phyloP scores from a whole-genome alignment of 345 rosid genomes.

The Arabidopsis arenosa region DNA sequence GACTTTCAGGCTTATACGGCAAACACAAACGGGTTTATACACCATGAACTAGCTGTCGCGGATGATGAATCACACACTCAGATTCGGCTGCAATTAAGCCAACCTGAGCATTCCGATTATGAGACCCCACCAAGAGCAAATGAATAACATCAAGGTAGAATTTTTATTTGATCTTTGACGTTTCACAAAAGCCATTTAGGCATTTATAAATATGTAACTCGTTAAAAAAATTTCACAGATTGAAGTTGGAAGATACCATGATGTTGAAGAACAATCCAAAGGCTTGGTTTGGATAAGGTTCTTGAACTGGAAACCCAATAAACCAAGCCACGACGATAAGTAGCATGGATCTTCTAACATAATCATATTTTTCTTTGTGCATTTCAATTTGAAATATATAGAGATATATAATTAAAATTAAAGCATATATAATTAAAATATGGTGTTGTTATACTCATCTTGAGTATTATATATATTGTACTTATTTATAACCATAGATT shows the following conservation, averaged over 20 bases:
- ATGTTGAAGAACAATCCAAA: constrained; percentile 34
- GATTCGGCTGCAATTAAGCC: constrained; percentile 61
- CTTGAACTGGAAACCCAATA: constrained; percentile 19
- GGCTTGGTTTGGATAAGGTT: constrained; percentile 33
- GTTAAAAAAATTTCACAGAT: constrained; percentile 17
- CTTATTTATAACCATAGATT: neutral
- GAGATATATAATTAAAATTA: constrained; percentile 19
- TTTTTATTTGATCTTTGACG: neutral
- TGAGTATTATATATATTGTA: constrained; percentile 25
- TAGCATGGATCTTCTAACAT: constrained; percentile 33
- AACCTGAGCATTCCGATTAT: constrained; percentile 48
- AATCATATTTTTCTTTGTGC: constrained; percentile 19
- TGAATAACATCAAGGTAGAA: constrained; percentile 25
- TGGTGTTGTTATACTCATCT: constrained; percentile 13
- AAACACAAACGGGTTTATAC: constrained; percentile 43
- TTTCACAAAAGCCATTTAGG: neutral
- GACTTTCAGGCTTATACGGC: constrained; percentile 53
- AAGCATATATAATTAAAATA: constrained; percentile 24
- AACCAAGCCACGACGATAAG: constrained; percentile 31
- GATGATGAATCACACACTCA: constrained; percentile 47
- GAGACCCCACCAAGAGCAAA: constrained; percentile 47
- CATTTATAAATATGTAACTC: neutral
- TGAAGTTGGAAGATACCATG: constrained; percentile 32
- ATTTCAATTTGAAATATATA: constrained; percentile 30
- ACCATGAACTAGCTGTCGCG: constrained; percentile 33